Conservation (phyloP, 768 basidiomycete species). For the Rhodotorula diobovata region DNA sequence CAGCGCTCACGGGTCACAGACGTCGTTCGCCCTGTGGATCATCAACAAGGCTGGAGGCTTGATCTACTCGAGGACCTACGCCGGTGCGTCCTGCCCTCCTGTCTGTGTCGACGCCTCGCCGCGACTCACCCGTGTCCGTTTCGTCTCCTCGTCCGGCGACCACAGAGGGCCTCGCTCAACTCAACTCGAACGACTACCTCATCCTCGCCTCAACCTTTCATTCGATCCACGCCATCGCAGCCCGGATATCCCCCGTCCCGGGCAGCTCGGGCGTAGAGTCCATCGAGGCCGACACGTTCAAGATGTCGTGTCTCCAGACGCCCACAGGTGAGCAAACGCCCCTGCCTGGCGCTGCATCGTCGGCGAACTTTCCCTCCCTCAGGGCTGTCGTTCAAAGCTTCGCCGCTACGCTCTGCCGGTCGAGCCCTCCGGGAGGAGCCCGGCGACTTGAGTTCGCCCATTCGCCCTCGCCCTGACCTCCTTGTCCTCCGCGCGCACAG, state of each 20-base stretch:
- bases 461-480: neutral
- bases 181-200: constrained; percentile 90
- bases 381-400: too few species aligned
- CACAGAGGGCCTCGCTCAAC: constrained; percentile 80
- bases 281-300: constrained; percentile 95
- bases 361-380: neutral
- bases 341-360: neutral
- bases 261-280: constrained; percentile 79
- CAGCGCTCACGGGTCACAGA: constrained; percentile 4
- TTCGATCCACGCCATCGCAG: constrained; percentile 97
- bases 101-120: neutral
- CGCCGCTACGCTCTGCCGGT: too few species aligned
- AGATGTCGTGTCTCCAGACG: constrained; percentile 84
- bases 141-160: neutral
- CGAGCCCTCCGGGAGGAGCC: too few species aligned
- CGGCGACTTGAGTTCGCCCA: neutral
- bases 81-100: constrained; percentile 56
- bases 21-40: constrained; percentile 54
- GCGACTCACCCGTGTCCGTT: neutral
- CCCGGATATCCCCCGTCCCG: constrained; percentile 71
- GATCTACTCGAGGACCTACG: constrained; percentile 86
- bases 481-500: constrained; percentile 49
- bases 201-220: constrained; percentile 94
- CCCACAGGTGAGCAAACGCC: constrained; percentile 64
- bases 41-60: constrained; percentile 98